Base-by-base conservation (phyloP, 768 basidiomycete genomes). In the Chalciporus pseudorubinellus region DNA sequence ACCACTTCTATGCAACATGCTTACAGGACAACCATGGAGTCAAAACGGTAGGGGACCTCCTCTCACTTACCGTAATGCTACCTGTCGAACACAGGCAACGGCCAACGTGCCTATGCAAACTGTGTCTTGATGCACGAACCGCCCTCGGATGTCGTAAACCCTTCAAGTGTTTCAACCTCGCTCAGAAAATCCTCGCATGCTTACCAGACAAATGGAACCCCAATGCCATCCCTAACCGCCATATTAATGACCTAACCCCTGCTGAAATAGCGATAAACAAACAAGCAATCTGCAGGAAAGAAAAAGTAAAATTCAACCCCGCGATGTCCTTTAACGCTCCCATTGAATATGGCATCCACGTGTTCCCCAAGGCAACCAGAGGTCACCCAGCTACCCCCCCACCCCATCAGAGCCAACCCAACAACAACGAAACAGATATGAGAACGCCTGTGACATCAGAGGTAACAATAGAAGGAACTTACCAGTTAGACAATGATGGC, bases 311-410 rank as follows among this genome's bases (percentile, higher is more conserved):
- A 7, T 41, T 41, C 21, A 21, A 41, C 13, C 18, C 40, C 7
- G 14, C 18, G 11, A 41, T 9, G 9, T 11, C 20, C 2, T 10
- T 41, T 1, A 14, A 41, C 8, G 6, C 1, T 3, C 40, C 40
- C 3, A 19, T 22, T 2, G 40, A 41, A 24, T 20, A 22, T 14
- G 40, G 40, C 6, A 20, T 41, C 10, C n/a, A 14, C 2, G 5
- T 21, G 11, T 41, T 41, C 21, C 22, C 40, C 6, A n/a, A 20
- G 6, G 26, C 9, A 1, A 39, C 6, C 2, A 39, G 18, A 8
- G 18, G n/a, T 18, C 19, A 18, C 38, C 26, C 92, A 87, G 59
- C 70, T 87, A 7, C 26, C 6, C 39, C 29, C 12, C 29, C 10
- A 31, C 12, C 8, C 26, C n/a, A n/a, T n/a, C n/a, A n/a, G n/a